Evolutionary conservation across 2,329 filamentous ascomycete genomes (phyloP).

Genomic region (Cladosporium sp.): DNA sequence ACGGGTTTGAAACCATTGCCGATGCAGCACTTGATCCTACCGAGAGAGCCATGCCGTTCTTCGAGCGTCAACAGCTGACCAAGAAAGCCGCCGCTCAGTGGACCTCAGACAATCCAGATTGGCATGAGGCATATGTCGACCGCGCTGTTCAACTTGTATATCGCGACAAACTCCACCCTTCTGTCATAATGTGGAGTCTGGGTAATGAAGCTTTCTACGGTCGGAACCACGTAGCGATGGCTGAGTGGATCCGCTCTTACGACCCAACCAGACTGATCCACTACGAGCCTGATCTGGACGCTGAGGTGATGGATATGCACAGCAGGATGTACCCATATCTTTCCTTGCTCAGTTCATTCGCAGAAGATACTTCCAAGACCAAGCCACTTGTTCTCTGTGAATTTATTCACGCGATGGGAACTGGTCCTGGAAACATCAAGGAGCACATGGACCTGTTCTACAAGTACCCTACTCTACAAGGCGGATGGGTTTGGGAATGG

Average conservation of each 20-base stretch:
- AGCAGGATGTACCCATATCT: slow-evolving; percentile 66
- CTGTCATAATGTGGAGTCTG: slow-evolving; percentile 71
- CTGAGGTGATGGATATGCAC: slow-evolving; percentile 64
- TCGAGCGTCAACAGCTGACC: slow-evolving; percentile 49
- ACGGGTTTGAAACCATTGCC: slow-evolving; percentile 44
- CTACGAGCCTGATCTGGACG: slow-evolving; percentile 65
- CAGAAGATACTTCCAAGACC: slow-evolving; percentile 37
- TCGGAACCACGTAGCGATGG: slow-evolving; percentile 67
- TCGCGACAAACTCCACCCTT: slow-evolving; percentile 69
- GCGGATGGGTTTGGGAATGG: slow-evolving; percentile 56
- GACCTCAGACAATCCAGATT: slow-evolving; percentile 61
- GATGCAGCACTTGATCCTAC: slow-evolving; percentile 23
- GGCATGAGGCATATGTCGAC: slow-evolving; percentile 67
- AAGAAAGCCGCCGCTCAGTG: slow-evolving; percentile 57
- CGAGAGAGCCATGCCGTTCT: slow-evolving; percentile 17
- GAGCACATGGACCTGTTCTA: slow-evolving; percentile 68
- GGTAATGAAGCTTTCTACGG: slow-evolving; percentile 76
- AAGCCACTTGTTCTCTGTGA: slow-evolving; percentile 61
- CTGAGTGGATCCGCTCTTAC: slow-evolving; percentile 58
- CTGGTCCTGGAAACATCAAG: slow-evolving; percentile 68
- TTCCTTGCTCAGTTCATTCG: slow-evolving; percentile 52
- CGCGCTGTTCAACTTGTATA: slow-evolving; percentile 64
- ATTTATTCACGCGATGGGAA: slow-evolving; percentile 68
- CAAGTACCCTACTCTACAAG: slow-evolving; percentile 61
- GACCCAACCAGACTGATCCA: slow-evolving; percentile 63